Evolutionary conservation across 129 eudicot genomes (phyloP).

Genomic region (Heracleum sosnowskyi): DNA sequence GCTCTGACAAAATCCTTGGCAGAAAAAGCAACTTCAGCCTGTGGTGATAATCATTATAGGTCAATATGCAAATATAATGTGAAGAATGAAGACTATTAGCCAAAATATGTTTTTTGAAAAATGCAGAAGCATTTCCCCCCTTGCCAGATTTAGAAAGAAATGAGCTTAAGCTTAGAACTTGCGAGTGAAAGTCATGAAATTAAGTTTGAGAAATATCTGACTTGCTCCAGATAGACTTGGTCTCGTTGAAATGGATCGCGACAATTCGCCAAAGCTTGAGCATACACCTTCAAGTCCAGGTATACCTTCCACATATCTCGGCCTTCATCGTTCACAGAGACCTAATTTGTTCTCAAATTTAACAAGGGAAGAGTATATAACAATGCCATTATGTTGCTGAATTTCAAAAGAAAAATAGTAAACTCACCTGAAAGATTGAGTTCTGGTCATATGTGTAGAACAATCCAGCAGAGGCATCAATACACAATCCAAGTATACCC

Average conservation of each 20-base stretch:
- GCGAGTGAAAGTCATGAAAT: no score
- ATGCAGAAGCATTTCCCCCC: neutral
- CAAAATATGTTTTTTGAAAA: neutral
- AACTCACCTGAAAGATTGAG: constrained; percentile 77
- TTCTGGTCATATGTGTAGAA: constrained; percentile 93
- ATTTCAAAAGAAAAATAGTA: neutral
- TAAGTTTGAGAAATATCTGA: constrained; percentile 15
- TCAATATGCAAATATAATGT: neutral
- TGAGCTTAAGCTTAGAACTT: neutral
- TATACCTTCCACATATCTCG: constrained; percentile 99
- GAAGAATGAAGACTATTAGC: neutral
- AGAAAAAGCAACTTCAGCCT: constrained; percentile 95
- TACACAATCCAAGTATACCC: constrained; percentile 82
- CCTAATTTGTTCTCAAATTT: constrained; percentile 40
- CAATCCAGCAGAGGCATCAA: constrained; percentile 97
- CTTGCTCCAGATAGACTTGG: constrained; percentile 95
- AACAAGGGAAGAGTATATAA: neutral
- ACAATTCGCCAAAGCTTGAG: constrained; percentile 88
- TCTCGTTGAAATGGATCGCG: constrained; percentile 91
- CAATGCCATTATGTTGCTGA: neutral
- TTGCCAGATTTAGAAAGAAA: neutral
- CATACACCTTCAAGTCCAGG: constrained; percentile 72
- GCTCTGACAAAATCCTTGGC: constrained; percentile 75
- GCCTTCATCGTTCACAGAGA: constrained; percentile 92
- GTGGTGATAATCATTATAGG: constrained; percentile 20